These are phyloP conservation scores for Lodderomyces orthopsilosis DNA, from an alignment of 1,139 yeast genomes.

Conservation along the genomic window DNA sequence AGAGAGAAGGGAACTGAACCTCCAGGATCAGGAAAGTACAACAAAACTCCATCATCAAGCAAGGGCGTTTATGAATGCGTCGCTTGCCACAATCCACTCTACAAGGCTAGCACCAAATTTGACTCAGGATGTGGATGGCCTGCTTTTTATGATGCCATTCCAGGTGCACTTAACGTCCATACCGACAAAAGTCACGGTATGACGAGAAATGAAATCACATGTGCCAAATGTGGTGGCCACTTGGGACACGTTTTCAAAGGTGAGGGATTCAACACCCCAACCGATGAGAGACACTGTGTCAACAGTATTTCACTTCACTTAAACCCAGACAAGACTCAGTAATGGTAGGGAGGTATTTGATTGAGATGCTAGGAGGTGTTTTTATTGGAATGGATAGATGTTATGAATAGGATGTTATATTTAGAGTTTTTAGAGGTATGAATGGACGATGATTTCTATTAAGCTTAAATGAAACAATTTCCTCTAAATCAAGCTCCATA, in stretches of 20 bases:
- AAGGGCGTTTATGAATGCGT: conserved; percentile 78
- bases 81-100: conserved; percentile 78
- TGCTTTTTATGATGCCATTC: conserved; percentile 85
- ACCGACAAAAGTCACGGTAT: conserved; percentile 68
- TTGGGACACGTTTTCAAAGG: conserved; percentile 92
- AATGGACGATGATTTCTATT: background rate
- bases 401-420: conserved; percentile 25
- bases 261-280: conserved; percentile 89
- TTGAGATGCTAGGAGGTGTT: no score
- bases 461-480: no score
- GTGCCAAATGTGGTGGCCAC: conserved; percentile 89
- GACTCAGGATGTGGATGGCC: conserved; percentile 98
- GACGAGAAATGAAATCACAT: conserved; percentile 84
- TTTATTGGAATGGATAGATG: background rate
- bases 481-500: no score
- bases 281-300: conserved; percentile 93
- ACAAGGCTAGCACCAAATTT: conserved; percentile 77
- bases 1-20: conserved; percentile 83
- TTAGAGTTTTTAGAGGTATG: conserved; percentile 36
- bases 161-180: conserved; percentile 65
- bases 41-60: conserved; percentile 40
- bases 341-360: no score
- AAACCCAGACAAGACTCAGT: conserved; percentile 18
- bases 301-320: conserved; percentile 81
- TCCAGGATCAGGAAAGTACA: conserved; percentile 74